Evolutionary conservation across 192 early-diverging fungal genomes (phyloP).

Genomic region (Entophlyctis helioformis): DNA sequence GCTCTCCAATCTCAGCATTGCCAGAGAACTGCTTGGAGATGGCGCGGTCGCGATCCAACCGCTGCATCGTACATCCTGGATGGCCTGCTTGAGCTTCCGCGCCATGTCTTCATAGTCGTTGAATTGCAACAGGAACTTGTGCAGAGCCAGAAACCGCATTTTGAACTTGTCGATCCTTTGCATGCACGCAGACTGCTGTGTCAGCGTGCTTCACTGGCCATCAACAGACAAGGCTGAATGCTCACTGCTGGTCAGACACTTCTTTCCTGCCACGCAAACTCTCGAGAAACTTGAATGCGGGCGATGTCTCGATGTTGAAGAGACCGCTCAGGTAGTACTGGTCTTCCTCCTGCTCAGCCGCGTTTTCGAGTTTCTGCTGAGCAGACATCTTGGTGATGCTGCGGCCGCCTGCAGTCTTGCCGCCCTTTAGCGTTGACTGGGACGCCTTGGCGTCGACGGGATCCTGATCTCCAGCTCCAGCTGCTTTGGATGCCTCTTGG

Average conservation of each 20-base stretch:
- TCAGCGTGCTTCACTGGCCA: too few relatives aligned
- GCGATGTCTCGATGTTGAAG: conserved; percentile 33
- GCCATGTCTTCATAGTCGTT: conserved; percentile 37
- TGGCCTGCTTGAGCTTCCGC: conserved; percentile 27
- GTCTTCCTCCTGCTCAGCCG: conserved; percentile 10
- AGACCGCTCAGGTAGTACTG: conserved; percentile 31
- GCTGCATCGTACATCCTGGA: conserved; percentile 34
- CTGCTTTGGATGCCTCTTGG: too few relatives aligned
- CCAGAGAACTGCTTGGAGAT: conserved; percentile 31
- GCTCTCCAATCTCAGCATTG: conserved; percentile 47
- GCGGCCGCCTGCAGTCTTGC: too few relatives aligned
- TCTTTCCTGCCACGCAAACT: conserved; percentile 10
- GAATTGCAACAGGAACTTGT: conserved; percentile 21
- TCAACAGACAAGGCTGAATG: too few relatives aligned
- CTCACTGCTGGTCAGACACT: conserved; percentile 4
- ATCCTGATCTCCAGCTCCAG: too few relatives aligned
- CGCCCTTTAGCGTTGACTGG: too few relatives aligned
- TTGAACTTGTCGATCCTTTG: conserved; percentile 27
- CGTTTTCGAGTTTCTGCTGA: too few relatives aligned
- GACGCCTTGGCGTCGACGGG: too few relatives aligned
- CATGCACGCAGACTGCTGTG: too few relatives aligned
- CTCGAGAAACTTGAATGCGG: conserved; percentile 29
- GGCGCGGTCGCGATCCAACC: conserved; percentile 38
- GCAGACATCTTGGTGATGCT: too few relatives aligned
- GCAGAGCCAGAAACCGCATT: conserved; percentile 21